Evolutionary conservation across 352 stramenopile species (phyloP).

Genomic region (Thalassiosira delicatula): DNA sequence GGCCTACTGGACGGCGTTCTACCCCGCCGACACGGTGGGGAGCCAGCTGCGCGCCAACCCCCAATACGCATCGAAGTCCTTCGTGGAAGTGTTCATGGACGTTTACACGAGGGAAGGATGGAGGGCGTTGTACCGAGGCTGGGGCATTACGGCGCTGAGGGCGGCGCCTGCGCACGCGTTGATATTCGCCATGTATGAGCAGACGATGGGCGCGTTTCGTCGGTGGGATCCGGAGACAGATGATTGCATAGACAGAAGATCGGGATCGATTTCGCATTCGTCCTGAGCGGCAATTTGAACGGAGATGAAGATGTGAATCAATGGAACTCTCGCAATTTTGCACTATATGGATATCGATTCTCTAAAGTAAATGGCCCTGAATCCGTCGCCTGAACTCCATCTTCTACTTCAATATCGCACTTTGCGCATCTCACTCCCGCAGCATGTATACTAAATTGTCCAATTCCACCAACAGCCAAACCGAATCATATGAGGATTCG

Average conservation of each 20-base stretch:
- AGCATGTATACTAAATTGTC: too few relatives aligned
- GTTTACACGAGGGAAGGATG: constrained; percentile 67
- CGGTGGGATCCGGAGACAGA: constrained; percentile 30
- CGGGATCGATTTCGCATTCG: constrained; percentile 48
- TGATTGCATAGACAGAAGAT: constrained; percentile 45
- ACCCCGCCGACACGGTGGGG: constrained; percentile 77
- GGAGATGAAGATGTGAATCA: too few relatives aligned
- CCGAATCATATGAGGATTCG: too few relatives aligned
- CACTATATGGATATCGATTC: too few relatives aligned
- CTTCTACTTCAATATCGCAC: too few relatives aligned
- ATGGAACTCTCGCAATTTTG: too few relatives aligned
- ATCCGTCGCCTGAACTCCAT: too few relatives aligned
- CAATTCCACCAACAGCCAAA: too few relatives aligned
- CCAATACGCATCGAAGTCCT: constrained; percentile 42
- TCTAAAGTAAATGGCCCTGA: too few relatives aligned
- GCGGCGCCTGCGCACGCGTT: constrained; percentile 71
- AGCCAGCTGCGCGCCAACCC: constrained; percentile 69
- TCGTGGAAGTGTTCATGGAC: constrained; percentile 53
- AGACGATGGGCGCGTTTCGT: constrained; percentile 60
- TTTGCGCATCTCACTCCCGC: too few relatives aligned
- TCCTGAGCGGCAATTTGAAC: too few relatives aligned
- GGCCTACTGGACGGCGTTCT: constrained; percentile 78
- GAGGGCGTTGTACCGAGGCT: constrained; percentile 71
- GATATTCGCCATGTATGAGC: constrained; percentile 74
- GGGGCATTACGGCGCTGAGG: constrained; percentile 63